Percentiles rank a stretch among this genome's conserved stretches.
Evolutionary conservation across 305 asterid genomes (phyloP).

Genomic region (Striga hermonthica): DNA sequence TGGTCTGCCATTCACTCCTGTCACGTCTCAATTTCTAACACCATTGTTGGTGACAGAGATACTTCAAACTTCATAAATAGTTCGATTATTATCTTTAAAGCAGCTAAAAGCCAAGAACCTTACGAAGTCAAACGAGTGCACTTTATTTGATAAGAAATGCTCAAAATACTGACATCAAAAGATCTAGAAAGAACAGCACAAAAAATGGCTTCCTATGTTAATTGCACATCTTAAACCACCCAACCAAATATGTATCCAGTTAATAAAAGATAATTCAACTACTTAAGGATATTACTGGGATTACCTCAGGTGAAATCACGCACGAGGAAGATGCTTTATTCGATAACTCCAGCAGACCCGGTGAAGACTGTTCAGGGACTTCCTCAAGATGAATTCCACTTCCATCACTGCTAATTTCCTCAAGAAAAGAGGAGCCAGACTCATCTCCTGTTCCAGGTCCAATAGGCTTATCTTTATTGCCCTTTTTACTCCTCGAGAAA

Average conservation of each 20-base stretch:
- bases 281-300: neutral
- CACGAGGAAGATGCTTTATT: slow-evolving; percentile 41
- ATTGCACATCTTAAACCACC: slow-evolving; percentile 15
- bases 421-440: no score
- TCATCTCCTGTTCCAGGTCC: slow-evolving; percentile 47
- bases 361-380: slow-evolving; percentile 37
- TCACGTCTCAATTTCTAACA: slow-evolving; percentile 2
- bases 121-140: neutral
- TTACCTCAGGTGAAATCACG: slow-evolving; percentile 57
- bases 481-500: slow-evolving; percentile 67
- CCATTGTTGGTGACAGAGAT: neutral
- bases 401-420: slow-evolving; percentile 27
- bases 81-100: neutral
- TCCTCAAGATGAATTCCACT: slow-evolving; percentile 35
- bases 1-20: neutral
- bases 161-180: no score
- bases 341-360: slow-evolving; percentile 36
- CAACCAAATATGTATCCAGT: slow-evolving; percentile 20
- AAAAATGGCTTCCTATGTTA: neutral
- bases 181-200: neutral
- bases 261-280: slow-evolving; percentile 6
- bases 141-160: neutral
- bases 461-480: slow-evolving; percentile 45
- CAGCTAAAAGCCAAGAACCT: slow-evolving; percentile 13
- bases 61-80: slow-evolving; percentile 8